Conservation (phyloP, 116 monocot species). For the Dioscorea cayenensis region DNA sequence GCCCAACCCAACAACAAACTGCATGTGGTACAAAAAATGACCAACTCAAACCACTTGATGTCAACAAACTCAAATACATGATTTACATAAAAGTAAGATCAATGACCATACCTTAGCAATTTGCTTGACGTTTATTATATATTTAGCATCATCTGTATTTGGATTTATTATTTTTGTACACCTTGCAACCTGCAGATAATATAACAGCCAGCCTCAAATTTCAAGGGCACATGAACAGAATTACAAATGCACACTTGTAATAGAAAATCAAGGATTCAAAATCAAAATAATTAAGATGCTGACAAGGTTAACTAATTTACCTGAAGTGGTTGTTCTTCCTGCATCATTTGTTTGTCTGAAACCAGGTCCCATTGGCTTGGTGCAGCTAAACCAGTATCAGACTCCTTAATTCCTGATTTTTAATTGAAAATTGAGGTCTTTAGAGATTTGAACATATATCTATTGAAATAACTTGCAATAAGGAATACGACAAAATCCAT, state of each 20-base stretch:
- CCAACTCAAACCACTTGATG: background rate
- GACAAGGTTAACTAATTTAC: conserved; percentile 15
- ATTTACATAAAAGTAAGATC: background rate
- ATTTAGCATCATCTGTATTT: conserved; percentile 89
- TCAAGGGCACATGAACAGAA: background rate
- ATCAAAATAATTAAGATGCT: background rate
- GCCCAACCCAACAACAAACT: conserved; percentile 97
- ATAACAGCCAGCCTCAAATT: background rate
- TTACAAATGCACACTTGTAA: background rate
- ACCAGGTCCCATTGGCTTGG: conserved; percentile 95
- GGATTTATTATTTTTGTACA: conserved; percentile 93
- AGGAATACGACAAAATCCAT: background rate
- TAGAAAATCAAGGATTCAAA: background rate
- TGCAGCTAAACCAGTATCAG: conserved; percentile 83
- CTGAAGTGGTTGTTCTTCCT: conserved; percentile 95
- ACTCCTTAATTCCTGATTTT: conserved; percentile 80
- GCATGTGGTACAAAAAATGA: conserved; percentile 5
- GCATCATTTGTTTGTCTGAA: conserved; percentile 97
- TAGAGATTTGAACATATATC: background rate
- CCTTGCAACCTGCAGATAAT: conserved; percentile 59
- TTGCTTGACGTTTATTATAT: conserved; percentile 93
- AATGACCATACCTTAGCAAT: conserved; percentile 69
- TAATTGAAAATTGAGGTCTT: background rate
- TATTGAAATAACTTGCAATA: background rate
- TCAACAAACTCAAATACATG: background rate